Evolutionary conservation across 768 basidiomycete genomes (phyloP).

Genomic region (Trametes elegans): DNA sequence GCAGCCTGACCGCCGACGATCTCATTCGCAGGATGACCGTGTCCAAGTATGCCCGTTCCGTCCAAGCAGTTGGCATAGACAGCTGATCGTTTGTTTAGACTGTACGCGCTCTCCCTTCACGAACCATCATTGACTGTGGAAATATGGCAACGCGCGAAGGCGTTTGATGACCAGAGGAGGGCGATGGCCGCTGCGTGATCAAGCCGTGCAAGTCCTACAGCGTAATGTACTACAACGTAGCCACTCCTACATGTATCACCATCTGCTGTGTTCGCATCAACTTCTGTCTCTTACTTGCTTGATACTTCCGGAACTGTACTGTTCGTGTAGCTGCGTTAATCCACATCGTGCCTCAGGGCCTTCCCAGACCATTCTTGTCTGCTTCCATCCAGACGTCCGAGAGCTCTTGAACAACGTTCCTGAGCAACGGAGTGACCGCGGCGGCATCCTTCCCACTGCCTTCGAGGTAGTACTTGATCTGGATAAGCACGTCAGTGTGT

Average conservation of each 20-base stretch:
- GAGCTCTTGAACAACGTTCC: conserved; percentile 57
- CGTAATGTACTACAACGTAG: neutral
- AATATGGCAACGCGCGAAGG: conserved; percentile 64
- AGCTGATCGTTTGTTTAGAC: conserved; percentile 36
- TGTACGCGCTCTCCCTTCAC: conserved; percentile 62
- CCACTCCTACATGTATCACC: neutral
- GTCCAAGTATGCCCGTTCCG: conserved; percentile 51
- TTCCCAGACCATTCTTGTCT: conserved; percentile 44
- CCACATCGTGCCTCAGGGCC: conserved; percentile 2
- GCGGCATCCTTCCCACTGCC: conserved; percentile 56
- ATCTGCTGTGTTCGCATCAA: neutral
- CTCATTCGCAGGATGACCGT: conserved; percentile 66
- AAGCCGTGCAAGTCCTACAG: neutral
- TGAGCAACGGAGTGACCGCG: conserved; percentile 50
- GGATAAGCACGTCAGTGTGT: neutral
- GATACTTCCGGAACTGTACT: too few relatives aligned
- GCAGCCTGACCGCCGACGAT: conserved; percentile 51
- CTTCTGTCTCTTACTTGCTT: neutral
- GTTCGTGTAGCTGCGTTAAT: neutral
- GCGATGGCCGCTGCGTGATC: neutral
- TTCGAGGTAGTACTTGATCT: conserved; percentile 90
- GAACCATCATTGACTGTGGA: conserved; percentile 52
- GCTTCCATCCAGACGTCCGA: conserved; percentile 69
- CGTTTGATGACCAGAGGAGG: conserved; percentile 50
- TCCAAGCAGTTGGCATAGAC: neutral